Conservation (phyloP, 2,329 filamentous ascomycete species). For the Aspergillus fijiensis region DNA sequence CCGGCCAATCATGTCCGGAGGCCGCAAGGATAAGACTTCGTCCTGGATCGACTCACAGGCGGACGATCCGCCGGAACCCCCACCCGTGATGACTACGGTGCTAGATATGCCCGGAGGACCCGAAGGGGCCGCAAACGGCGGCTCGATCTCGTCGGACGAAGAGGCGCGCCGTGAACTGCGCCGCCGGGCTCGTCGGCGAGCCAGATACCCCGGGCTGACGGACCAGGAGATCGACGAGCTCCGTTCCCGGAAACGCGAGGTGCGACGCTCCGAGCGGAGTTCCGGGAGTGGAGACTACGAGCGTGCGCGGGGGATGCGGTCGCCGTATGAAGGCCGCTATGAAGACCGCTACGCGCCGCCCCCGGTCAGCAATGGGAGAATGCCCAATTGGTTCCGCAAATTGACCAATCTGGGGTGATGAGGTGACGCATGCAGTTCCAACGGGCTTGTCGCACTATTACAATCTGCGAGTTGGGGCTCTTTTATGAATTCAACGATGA, state of each 20-base stretch:
- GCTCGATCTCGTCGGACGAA: constrained; percentile 45
- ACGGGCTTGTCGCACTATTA: neutral
- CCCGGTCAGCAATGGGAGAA: constrained; percentile 32
- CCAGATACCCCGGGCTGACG: constrained; percentile 40
- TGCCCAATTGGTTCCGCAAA: constrained; percentile 47
- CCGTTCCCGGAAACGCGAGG: constrained; percentile 34
- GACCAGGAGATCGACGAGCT: constrained; percentile 43
- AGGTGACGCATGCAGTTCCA: neutral
- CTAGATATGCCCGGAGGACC: constrained; percentile 41
- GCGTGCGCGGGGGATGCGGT: constrained; percentile 33
- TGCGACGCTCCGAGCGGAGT: constrained; percentile 34
- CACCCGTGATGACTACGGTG: constrained; percentile 47
- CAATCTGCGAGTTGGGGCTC: neutral
- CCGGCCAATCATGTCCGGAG: constrained; percentile 35
- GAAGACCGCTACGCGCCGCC: constrained; percentile 27
- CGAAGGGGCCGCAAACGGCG: constrained; percentile 27
- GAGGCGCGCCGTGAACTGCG: constrained; percentile 41
- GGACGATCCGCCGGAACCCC: constrained; percentile 49
- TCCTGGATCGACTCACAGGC: constrained; percentile 52
- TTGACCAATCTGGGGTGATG: constrained; percentile 35
- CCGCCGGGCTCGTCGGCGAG: constrained; percentile 40
- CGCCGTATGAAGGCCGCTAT: constrained; percentile 14
- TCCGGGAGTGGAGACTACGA: constrained; percentile 44
- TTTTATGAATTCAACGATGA: constrained; percentile 14
- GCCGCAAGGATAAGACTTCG: constrained; percentile 49